phyloP scores from a whole-genome alignment of 768 basidiomycete genomes.

The Cyclocybe cylindracea region DNA sequence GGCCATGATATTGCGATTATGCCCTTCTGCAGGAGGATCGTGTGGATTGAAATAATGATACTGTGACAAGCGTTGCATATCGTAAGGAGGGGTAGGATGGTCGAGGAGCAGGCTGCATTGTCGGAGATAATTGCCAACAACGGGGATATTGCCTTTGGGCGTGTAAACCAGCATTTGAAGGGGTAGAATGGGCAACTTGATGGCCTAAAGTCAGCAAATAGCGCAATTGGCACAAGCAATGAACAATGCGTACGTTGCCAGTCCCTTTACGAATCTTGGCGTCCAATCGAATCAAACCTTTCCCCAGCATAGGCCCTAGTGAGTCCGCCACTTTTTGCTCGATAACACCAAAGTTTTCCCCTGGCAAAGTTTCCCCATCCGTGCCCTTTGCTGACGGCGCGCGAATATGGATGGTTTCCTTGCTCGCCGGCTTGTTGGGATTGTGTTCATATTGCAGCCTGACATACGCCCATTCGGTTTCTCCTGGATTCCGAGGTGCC shows the following conservation, averaged over 20 bases:
- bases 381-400: constrained; percentile 54
- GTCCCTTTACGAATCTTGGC: constrained; percentile 70
- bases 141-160: constrained; percentile 87
- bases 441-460: constrained; percentile 72
- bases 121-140: constrained; percentile 77
- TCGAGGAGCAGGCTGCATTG: constrained; percentile 71
- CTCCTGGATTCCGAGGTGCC: constrained; percentile 43
- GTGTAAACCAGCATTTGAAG: constrained; percentile 90
- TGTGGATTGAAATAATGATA: constrained; percentile 89
- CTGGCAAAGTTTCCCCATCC: constrained; percentile 54
- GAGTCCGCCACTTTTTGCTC: constrained; percentile 83
- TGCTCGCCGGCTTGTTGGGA: constrained; percentile 49
- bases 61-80: constrained; percentile 57
- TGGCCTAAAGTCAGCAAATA: not conserved
- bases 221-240: not conserved
- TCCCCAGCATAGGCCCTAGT: constrained; percentile 82
- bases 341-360: constrained; percentile 79
- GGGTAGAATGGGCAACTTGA: constrained; percentile 77
- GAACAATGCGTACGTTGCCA: constrained; percentile 52
- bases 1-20: constrained; percentile 40
- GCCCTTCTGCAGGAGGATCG: constrained; percentile 74
- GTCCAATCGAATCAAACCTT: constrained; percentile 80
- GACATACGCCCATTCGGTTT: constrained; percentile 68
- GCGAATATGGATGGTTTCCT: constrained; percentile 80
- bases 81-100: constrained; percentile 74